phyloP scores from a whole-genome alignment of 140 eudicot genomes.

The Bidens hawaiensis region DNA sequence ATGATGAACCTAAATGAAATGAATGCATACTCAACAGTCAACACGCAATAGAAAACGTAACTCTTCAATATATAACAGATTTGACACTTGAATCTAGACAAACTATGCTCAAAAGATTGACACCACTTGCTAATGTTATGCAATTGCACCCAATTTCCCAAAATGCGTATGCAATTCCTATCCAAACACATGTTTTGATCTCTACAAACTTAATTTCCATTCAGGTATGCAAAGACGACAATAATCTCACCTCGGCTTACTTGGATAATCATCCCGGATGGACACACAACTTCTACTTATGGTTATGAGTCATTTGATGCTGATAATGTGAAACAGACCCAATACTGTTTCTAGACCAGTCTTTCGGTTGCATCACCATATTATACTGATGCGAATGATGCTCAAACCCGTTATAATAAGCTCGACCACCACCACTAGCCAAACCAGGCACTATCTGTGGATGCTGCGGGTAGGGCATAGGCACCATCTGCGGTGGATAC shows the following conservation, averaged over 20 bases:
- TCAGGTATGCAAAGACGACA: not conserved
- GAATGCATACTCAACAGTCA: not conserved
- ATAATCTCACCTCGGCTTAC: constrained; percentile 2
- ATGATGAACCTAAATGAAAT: not conserved
- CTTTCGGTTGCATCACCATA: constrained; percentile 45
- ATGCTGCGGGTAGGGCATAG: not conserved
- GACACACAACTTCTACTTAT: constrained; percentile 22
- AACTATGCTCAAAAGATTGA: not conserved
- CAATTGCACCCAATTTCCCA: not conserved
- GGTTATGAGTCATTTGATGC: constrained; percentile 37
- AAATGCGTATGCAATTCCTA: not conserved
- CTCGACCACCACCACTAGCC: constrained; percentile 12
- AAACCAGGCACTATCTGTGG: constrained; percentile 29
- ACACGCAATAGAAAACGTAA: not conserved
- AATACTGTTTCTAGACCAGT: constrained; percentile 56
- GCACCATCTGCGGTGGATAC: not conserved
- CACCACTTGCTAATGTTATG: not conserved
- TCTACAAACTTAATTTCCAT: not conserved
- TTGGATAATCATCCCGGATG: constrained; percentile 1
- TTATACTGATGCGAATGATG: constrained; percentile 23
- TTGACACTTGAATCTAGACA: not conserved
- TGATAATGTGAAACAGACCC: constrained; percentile 37
- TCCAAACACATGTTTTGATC: not conserved
- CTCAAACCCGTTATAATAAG: constrained; percentile 25
- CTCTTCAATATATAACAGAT: not conserved